Evolutionary conservation across 352 stramenopile genomes (phyloP), one percentile per base, ranked within the genome.

Genomic region (Phytophthora agathidicida): DNA sequence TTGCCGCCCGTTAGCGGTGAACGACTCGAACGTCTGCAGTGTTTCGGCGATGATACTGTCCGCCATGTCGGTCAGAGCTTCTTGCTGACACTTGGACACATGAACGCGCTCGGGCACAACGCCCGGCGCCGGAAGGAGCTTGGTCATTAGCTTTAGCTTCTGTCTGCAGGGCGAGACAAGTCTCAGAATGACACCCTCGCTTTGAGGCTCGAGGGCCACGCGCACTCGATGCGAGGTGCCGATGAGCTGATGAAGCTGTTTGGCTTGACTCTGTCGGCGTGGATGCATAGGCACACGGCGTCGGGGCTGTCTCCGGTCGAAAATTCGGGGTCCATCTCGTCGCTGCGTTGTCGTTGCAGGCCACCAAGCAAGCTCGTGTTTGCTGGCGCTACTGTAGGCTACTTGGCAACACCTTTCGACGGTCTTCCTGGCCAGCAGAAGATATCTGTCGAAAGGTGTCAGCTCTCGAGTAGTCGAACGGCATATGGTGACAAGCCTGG

Each of bases 41-140:
- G 75, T 83, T 38, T 83, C 78, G 47, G 73, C 73, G 41, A 86
- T 64, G 57, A 88, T 70, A 32, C 61, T 61, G 37, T 86, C 75
- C 4, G 75, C 66, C 51, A 75, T 62, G 49, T 81, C 66, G 28
- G 68, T 63, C 32, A 88, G 60, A 32, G 48, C 57, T 16, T 73
- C 57, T 43, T 86, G 66, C 28, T 79, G 52, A 11, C 49, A 43
- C 23, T 46, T 41, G 37, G 60, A 52, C 24, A 64, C 14, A 14
- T 57, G 58, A 13, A 67, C 42, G 22, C 50, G 50, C 10, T 67
- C 58, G 35, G 58, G 58, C 16, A 67, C 43, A 27, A 42, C 43
- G 2, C 59, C 59, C 33, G 58, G 26, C 11, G 33, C 28, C 5
- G 17, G 48, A 19, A 39, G 24, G 33, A 35, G 39, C 23, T 60